Conservation (phyloP, 805 yeast genomes). For the Babjeviella inositovora region DNA sequence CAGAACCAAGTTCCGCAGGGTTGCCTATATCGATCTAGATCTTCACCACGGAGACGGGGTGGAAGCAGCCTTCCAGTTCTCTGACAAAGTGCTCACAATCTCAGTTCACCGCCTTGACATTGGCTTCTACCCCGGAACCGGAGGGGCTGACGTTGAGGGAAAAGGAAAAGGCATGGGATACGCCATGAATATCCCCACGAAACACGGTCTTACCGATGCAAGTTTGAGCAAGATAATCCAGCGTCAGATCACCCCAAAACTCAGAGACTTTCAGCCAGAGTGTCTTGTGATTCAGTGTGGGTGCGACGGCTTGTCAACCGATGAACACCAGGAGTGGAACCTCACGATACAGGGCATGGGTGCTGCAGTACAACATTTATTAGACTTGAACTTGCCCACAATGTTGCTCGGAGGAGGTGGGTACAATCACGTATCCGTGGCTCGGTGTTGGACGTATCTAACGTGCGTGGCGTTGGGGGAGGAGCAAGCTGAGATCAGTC, state of each 20-base stretch:
- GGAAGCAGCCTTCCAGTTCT: constrained; percentile 40
- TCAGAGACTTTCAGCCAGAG: constrained; percentile 24
- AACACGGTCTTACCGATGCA: constrained; percentile 36
- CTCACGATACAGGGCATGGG: constrained; percentile 35
- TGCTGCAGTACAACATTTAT: constrained; percentile 10
- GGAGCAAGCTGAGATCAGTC: constrained; percentile 4
- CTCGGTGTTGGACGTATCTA: constrained; percentile 41
- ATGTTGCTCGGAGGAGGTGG: constrained; percentile 69
- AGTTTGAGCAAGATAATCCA: constrained; percentile 17
- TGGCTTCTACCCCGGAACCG: constrained; percentile 69
- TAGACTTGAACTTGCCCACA: constrained; percentile 14
- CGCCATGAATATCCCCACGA: constrained; percentile 37
- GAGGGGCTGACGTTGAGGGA: constrained; percentile 19
- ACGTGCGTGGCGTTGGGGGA: constrained; percentile 11
- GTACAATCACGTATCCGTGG: constrained; percentile 42
- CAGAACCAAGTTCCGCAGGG: constrained; percentile 22
- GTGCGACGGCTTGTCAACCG: constrained; percentile 58
- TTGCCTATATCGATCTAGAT: constrained; percentile 57
- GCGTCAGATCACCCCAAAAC: constrained; percentile 23
- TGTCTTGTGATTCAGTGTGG: constrained; percentile 55
- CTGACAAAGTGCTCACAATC: constrained; percentile 38
- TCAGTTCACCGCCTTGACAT: constrained; percentile 49
- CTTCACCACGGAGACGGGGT: constrained; percentile 78
- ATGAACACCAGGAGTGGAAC: constrained; percentile 55
- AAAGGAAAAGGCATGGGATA: constrained; percentile 17